phyloP scores from a whole-genome alignment of 148 eudicot species.

The Chenopodium quinoa region DNA sequence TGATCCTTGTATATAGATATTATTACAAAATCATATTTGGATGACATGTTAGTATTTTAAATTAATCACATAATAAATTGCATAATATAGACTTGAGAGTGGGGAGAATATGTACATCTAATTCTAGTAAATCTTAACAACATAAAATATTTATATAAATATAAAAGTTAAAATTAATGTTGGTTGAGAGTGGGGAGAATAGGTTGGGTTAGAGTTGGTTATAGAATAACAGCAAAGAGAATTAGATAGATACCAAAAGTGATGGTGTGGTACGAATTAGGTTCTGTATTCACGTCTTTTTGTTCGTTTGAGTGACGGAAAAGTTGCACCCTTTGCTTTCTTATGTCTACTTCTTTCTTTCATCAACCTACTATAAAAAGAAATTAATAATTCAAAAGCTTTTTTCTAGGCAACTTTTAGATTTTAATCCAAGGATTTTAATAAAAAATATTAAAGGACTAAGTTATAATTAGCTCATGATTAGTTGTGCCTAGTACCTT shows the following conservation, averaged over 20 bases:
- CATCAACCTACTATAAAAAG: not conserved
- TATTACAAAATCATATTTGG: too few relatives aligned
- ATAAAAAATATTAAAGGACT: not conserved
- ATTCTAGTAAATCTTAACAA: not conserved
- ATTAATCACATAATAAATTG: too few relatives aligned
- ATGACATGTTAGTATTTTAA: too few relatives aligned
- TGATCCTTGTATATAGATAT: too few relatives aligned
- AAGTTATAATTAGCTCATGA: slow-evolving; percentile 2
- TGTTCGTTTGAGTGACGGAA: slow-evolving; percentile 16
- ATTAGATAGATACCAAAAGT: slow-evolving; percentile 22
- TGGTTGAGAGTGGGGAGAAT: slow-evolving; percentile 14
- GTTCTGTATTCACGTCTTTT: slow-evolving; percentile 28
- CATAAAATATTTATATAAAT: not conserved
- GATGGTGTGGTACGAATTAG: slow-evolving; percentile 25
- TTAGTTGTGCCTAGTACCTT: slow-evolving; percentile 6
- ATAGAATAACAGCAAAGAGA: slow-evolving; percentile 18
- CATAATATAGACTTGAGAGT: too few relatives aligned
- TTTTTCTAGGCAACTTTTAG: not conserved
- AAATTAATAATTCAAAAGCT: not conserved
- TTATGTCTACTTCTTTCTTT: not conserved
- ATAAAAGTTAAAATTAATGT: not conserved
- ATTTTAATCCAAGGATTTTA: not conserved
- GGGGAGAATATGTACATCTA: too few relatives aligned
- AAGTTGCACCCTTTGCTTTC: slow-evolving; percentile 18
- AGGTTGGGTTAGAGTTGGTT: slow-evolving; percentile 32